These are phyloP conservation scores for Tetraselmis chui DNA, from an alignment of 139 green algal species.

Conservation along the genomic window DNA sequence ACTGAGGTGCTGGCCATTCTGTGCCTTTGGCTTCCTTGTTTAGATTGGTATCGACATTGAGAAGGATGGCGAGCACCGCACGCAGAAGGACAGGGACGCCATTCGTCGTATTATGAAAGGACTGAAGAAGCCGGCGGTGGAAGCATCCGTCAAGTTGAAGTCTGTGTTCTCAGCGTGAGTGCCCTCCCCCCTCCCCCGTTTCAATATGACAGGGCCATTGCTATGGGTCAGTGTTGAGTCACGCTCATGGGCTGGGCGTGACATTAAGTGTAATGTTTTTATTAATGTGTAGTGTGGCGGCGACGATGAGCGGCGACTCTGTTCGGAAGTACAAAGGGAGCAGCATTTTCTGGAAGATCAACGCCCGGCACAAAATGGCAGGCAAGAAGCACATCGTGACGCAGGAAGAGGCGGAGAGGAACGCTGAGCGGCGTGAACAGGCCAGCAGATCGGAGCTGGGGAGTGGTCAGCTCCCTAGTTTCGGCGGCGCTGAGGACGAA, in stretches of 20 bases:
- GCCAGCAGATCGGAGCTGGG: background rate
- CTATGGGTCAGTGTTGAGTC: too few relatives aligned
- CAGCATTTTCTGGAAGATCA: slow-evolving; percentile 5
- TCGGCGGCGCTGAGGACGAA: too few relatives aligned
- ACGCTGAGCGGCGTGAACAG: too few relatives aligned
- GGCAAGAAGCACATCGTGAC: slow-evolving; percentile 1
- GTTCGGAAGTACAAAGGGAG: slow-evolving; percentile 5
- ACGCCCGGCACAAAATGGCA: slow-evolving; percentile 8
- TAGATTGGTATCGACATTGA: slow-evolving; percentile 1
- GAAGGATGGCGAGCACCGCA: background rate
- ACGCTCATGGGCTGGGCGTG: background rate
- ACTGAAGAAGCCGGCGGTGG: background rate
- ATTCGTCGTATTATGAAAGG: background rate
- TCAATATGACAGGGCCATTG: too few relatives aligned
- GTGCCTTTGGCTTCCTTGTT: too few relatives aligned
- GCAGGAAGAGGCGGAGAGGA: background rate
- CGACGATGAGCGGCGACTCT: background rate
- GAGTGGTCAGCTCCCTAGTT: too few relatives aligned
- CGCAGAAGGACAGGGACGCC: background rate
- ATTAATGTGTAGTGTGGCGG: background rate
- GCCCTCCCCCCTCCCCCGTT: background rate
- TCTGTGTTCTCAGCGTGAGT: background rate
- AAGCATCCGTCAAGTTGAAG: background rate
- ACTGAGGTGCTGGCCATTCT: too few relatives aligned
- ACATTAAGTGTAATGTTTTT: too few relatives aligned